These are phyloP conservation scores for Podosphaera leucotricha DNA, from an alignment of 2,329 filamentous ascomycete species.

Conservation along the genomic window DNA sequence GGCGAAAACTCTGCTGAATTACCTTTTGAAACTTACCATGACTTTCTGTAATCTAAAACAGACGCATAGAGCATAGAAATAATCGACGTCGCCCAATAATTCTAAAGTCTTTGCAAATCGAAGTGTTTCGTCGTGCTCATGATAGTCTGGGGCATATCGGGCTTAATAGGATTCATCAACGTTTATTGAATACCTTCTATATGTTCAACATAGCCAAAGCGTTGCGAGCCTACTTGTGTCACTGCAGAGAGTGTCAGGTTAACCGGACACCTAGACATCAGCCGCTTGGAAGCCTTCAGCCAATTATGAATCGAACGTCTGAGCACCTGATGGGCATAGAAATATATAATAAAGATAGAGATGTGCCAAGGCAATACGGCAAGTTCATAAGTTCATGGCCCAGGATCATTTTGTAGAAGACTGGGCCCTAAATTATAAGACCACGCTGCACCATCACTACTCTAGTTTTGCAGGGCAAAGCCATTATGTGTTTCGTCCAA, in stretches of 20 bases:
- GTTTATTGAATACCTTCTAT: neutral
- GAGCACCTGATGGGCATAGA: neutral
- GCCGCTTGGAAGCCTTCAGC: no score
- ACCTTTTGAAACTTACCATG: neutral
- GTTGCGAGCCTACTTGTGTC: conserved; percentile 16
- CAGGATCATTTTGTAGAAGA: no score
- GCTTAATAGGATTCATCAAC: neutral
- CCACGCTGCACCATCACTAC: neutral
- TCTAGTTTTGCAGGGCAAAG: no score
- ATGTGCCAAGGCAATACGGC: no score
- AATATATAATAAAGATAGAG: no score
- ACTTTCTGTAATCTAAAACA: neutral
- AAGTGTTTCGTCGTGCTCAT: neutral
- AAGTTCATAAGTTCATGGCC: no score
- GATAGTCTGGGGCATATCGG: neutral
- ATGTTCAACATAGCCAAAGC: neutral
- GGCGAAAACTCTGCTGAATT: neutral
- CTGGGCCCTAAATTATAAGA: neutral
- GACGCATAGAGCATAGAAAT: neutral
- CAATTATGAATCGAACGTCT: no score
- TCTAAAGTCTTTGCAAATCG: neutral
- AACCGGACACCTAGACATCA: neutral
- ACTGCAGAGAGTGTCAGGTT: conserved; percentile 15
- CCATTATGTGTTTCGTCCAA: no score
- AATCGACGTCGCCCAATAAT: neutral